A percentile compares a stretch with the other conserved stretches of the same genome.
Conservation (phyloP, 1,284 basidiomycete genomes). For the Trametes versicolor region DNA sequence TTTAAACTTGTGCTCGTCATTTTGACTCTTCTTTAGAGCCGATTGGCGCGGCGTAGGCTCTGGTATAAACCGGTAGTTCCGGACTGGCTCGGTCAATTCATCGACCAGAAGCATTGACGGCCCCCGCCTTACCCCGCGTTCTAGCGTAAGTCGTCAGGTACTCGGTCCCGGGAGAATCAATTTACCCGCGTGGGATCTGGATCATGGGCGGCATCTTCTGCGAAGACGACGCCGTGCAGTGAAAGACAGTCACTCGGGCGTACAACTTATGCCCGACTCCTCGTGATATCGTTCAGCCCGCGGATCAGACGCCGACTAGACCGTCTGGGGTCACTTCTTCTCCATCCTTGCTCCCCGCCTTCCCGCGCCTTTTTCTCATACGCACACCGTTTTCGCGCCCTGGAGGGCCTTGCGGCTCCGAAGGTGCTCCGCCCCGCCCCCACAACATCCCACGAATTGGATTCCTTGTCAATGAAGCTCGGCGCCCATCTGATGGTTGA, state of each 20-base stretch:
- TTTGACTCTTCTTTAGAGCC: neutral
- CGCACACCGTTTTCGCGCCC: constrained; percentile 15
- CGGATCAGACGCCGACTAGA: constrained; percentile 17
- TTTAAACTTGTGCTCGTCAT: neutral
- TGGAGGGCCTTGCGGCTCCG: constrained; percentile 31
- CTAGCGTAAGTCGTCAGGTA: constrained; percentile 18
- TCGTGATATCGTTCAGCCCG: constrained; percentile 3
- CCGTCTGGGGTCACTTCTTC: constrained; percentile 13
- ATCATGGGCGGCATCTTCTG: neutral
- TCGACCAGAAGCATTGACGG: constrained; percentile 6
- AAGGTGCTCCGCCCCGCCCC: constrained; percentile 30
- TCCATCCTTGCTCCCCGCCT: neutral
- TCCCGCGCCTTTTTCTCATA: neutral
- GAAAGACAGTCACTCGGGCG: neutral
- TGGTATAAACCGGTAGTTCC: neutral
- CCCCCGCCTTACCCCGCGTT: constrained; percentile 19
- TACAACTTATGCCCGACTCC: neutral
- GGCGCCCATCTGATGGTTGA: constrained; percentile 4
- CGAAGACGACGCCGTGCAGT: neutral
- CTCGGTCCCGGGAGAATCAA: constrained; percentile 10
- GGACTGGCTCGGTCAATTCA: constrained; percentile 7
- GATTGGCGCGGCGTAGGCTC: neutral
- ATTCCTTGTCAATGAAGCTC: constrained; percentile 16
- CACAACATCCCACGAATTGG: constrained; percentile 19
- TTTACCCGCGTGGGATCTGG: constrained; percentile 9